These are phyloP conservation scores for Candida gigantensis DNA, from an alignment of 1,139 yeast species.

Conservation along the genomic window DNA sequence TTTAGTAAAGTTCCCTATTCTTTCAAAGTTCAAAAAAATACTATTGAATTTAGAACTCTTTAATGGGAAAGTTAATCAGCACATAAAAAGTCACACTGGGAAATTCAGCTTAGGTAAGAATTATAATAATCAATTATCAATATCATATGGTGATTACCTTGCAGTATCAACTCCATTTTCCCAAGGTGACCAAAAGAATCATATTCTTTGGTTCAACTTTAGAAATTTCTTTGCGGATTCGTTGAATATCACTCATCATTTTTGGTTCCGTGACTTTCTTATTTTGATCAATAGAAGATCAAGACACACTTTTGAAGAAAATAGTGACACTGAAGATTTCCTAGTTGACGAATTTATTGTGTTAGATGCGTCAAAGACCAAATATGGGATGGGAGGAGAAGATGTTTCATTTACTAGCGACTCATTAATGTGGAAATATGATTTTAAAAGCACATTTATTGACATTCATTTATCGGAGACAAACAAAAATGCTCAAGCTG, in stretches of 20 bases:
- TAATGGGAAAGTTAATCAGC: slow-evolving; percentile 19
- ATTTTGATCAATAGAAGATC: slow-evolving; percentile 34
- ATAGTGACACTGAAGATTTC: slow-evolving; percentile 14
- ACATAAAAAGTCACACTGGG: slow-evolving; percentile 20
- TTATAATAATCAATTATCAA: slow-evolving; percentile 29
- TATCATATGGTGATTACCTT: slow-evolving; percentile 31
- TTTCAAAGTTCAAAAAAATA: slow-evolving; percentile 31
- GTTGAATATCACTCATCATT: slow-evolving; percentile 37
- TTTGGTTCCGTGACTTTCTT: slow-evolving; percentile 39
- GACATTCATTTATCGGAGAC: slow-evolving; percentile 17
- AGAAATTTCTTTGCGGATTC: slow-evolving; percentile 34
- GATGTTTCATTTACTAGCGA: slow-evolving; percentile 41
- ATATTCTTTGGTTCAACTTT: slow-evolving; percentile 45
- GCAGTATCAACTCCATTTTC: slow-evolving; percentile 41
- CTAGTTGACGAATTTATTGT: slow-evolving; percentile 42
- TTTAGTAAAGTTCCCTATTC: slow-evolving; percentile 31
- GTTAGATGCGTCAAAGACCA: slow-evolving; percentile 33
- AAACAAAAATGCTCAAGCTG: slow-evolving; percentile 20
- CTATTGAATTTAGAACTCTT: slow-evolving; percentile 23
- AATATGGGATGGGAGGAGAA: slow-evolving; percentile 38
- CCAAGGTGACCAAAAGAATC: slow-evolving; percentile 29
- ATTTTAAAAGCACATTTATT: slow-evolving; percentile 32
- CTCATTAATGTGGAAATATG: slow-evolving; percentile 42
- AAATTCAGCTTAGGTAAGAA: slow-evolving; percentile 27
- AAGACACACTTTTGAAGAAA: slow-evolving; percentile 20